These are phyloP conservation scores for Eimeria praecox DNA, from an alignment of 169 alveolate species.

Conservation along the genomic window DNA sequence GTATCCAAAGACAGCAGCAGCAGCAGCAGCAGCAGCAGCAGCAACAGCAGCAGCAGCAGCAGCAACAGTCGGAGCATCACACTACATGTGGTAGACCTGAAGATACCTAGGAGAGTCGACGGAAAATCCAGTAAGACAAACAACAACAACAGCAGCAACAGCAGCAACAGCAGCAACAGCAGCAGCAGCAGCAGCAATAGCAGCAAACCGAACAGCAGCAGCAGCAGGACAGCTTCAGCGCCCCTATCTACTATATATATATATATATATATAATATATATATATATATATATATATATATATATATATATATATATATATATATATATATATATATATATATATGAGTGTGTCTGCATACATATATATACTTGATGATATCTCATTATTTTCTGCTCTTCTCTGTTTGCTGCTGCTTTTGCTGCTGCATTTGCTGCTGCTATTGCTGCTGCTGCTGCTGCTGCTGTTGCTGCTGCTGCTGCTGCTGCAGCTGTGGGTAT, in stretches of 20 bases:
- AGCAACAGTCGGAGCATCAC: slow-evolving; percentile 35
- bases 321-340: background rate
- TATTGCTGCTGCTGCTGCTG: background rate
- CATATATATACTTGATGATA: background rate
- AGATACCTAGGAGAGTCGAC: slow-evolving; percentile 27
- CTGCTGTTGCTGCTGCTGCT: slow-evolving; percentile 26
- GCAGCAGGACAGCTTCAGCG: background rate
- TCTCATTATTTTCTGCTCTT: background rate
- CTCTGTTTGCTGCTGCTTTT: background rate
- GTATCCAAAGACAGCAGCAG: background rate
- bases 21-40: slow-evolving; percentile 54
- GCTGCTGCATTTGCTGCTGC: background rate
- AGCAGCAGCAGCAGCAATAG: slow-evolving; percentile 49
- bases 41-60: slow-evolving; percentile 42
- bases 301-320: no score
- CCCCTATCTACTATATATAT: background rate
- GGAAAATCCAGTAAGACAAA: slow-evolving; percentile 44
- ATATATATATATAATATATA: no score
- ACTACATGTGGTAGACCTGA: slow-evolving; percentile 32
- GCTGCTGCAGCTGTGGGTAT: slow-evolving; percentile 64
- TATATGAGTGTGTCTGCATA: background rate
- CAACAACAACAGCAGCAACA: slow-evolving; percentile 38
- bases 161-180: slow-evolving; percentile 42
- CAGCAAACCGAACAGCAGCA: slow-evolving; percentile 18
- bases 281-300: background rate